Conservation (phyloP, 257 asterid species). For the Verbascum thapsus region DNA sequence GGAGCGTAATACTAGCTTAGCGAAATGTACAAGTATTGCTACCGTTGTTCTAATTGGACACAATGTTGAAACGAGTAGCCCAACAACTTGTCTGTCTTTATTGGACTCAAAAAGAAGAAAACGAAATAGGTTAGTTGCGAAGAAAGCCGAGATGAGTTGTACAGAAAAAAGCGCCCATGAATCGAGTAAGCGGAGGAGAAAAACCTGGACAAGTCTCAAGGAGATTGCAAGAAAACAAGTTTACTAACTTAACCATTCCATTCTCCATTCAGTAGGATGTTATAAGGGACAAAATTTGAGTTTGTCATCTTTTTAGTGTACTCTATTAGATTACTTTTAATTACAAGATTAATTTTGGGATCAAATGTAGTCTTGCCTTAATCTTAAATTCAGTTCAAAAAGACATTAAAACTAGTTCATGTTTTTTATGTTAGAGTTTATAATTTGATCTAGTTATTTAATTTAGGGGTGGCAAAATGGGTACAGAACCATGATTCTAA, state of each 20-base stretch:
- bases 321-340: too few species aligned
- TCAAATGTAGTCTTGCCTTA: too few species aligned
- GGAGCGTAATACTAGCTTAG: conserved; percentile 22
- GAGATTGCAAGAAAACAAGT: conserved; percentile 48
- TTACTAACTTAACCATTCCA: conserved; percentile 46
- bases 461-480: too few species aligned
- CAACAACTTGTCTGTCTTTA: conserved; percentile 36
- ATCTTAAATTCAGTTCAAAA: too few species aligned
- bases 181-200: conserved; percentile 61
- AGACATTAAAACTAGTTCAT: too few species aligned
- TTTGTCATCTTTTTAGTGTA: too few species aligned
- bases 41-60: conserved; percentile 32
- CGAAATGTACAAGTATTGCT: conserved; percentile 6
- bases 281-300: too few species aligned
- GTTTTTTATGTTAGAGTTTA: too few species aligned
- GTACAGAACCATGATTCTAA: too few species aligned
- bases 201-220: conserved; percentile 74
- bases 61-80: conserved; percentile 32
- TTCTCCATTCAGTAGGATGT: conserved; percentile 36
- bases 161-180: conserved; percentile 29
- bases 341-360: too few species aligned
- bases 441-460: too few species aligned
- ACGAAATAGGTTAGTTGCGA: conserved; percentile 48
- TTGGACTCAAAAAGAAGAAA: conserved; percentile 64
- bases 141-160: conserved; percentile 43